phyloP scores from a whole-genome alignment of 2,329 filamentous ascomycete species.

The Venturia asperata region DNA sequence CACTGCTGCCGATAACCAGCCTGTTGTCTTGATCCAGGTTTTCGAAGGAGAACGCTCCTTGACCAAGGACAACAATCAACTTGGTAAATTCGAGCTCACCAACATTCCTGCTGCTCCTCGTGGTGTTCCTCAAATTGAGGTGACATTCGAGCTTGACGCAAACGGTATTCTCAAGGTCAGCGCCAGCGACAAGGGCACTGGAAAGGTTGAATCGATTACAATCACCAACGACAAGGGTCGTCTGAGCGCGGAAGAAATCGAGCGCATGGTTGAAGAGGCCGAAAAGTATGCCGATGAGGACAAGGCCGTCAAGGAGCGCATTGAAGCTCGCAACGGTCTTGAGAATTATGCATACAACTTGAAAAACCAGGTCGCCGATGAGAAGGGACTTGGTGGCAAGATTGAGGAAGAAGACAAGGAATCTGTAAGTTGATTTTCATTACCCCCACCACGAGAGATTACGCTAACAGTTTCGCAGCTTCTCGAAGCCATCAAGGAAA shows the following conservation, averaged over 20 bases:
- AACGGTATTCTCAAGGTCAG: conserved; percentile 98
- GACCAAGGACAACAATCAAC: conserved; percentile 94
- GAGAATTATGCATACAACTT: conserved; percentile 99
- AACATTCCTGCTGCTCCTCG: conserved; percentile 91
- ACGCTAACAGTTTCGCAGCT: conserved; percentile 49
- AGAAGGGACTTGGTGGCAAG: conserved; percentile 95
- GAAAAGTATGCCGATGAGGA: conserved; percentile 99
- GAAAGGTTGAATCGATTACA: conserved; percentile 94
- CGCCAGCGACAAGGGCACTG: conserved; percentile 94
- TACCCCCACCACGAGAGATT: conserved; percentile 16
- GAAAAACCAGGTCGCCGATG: conserved; percentile 98
- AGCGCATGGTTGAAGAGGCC: conserved; percentile 97
- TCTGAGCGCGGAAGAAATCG: conserved; percentile 92
- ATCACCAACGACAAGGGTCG: conserved; percentile 99
- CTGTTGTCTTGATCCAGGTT: conserved; percentile 89
- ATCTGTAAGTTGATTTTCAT: conserved; percentile 51
- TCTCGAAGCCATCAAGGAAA: conserved; percentile 93
- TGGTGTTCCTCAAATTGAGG: conserved; percentile 96
- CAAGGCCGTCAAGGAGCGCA: conserved; percentile 94
- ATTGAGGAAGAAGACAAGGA: conserved; percentile 99
- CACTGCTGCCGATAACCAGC: conserved; percentile 93
- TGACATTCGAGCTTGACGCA: conserved; percentile 94
- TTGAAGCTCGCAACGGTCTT: conserved; percentile 90
- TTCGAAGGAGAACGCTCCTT: conserved; percentile 89
- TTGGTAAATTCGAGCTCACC: conserved; percentile 97